Conservation (phyloP, 768 basidiomycete genomes). For the Trametes coccinea region DNA sequence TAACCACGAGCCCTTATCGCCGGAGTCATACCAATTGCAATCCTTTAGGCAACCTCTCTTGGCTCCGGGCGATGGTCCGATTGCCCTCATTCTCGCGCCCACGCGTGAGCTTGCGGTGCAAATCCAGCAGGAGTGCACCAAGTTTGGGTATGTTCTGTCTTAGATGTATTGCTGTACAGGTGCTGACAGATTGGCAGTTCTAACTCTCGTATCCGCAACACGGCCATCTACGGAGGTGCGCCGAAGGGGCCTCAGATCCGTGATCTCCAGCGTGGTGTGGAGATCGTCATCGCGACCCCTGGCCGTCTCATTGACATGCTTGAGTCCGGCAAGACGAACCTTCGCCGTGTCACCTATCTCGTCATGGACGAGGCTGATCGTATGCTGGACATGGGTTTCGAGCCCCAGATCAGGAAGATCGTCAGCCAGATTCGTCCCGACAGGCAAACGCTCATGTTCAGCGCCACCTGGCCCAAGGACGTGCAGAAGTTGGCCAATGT, state of each 20-base stretch:
- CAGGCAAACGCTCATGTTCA: conserved; percentile 98
- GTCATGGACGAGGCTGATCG: conserved; percentile 99
- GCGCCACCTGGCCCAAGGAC: conserved; percentile 99
- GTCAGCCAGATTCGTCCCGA: conserved; percentile 97
- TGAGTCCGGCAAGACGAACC: conserved; percentile 93
- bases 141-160: conserved; percentile 74
- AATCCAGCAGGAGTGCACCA: conserved; percentile 98
- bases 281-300: conserved; percentile 99
- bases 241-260: conserved; percentile 99
- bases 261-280: conserved; percentile 94
- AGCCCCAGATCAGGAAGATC: conserved; percentile 99
- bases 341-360: conserved; percentile 93
- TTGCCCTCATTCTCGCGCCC: conserved; percentile 94
- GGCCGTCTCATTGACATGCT: conserved; percentile 99
- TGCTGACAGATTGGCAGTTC: conserved; percentile 43
- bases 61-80: conserved; percentile 93
- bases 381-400: conserved; percentile 99
- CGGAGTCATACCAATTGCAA: not conserved
- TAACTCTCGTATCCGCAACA: conserved; percentile 96
- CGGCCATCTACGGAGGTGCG: conserved; percentile 98
- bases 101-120: conserved; percentile 99
- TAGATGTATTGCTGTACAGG: conserved; percentile 4
- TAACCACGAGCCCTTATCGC: conserved; percentile 20
- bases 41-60: conserved; percentile 81
- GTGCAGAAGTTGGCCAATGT: conserved; percentile 96